Evolutionary conservation across 2,329 filamentous ascomycete species (phyloP), one percentile per base, ranked within the genome.

Genomic region (Chrysoporthe austroafricana): DNA sequence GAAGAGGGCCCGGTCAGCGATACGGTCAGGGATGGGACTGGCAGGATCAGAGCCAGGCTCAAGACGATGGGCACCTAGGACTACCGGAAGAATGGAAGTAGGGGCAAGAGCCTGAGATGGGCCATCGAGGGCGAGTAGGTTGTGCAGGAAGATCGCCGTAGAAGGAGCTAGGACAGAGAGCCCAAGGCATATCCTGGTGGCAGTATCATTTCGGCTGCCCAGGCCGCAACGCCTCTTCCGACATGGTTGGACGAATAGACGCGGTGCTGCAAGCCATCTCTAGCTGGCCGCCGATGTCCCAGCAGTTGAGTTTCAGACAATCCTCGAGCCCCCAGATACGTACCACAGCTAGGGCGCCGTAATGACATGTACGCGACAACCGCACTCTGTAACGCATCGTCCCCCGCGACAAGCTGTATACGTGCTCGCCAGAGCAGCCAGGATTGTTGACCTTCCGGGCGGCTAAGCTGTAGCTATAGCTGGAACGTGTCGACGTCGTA

Each of bases 231-330:
- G 56, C 63, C 43, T 48, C 54, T 36, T 14, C 16, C 52, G 52
- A 50, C 42, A 57, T 59, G 59, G 62, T 69, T 66, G 67, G 67
- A 43, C 43, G 46, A 64, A 66, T 59, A 69, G 64, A 63, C 67
- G 64, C 67, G 64, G 48, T 21, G 13, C 60, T 66, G 64, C 67
- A 61, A 34, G 39, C 16, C 18, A 59, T 48, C 32, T 46, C 56
- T 42, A n/a, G 56, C 54, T 54, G 50, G 9, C 56, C 16, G 52
- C 32, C n/a, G 34, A 36, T 26, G 43, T 8, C n/a, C 16, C 14
- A 2, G 16, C 21, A 14, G 13, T 44, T 34, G 26, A 44, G 34
- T 4, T 60, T 60, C 42, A 60, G 36, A 60, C 42, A 44, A 43
- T n/a, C 36, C n/a, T 13, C 36, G n/a, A 5, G 26, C n/a, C 11